Evolutionary conservation across 2,329 filamentous ascomycete genomes (phyloP).

Genomic region (Lojkania enalia): DNA sequence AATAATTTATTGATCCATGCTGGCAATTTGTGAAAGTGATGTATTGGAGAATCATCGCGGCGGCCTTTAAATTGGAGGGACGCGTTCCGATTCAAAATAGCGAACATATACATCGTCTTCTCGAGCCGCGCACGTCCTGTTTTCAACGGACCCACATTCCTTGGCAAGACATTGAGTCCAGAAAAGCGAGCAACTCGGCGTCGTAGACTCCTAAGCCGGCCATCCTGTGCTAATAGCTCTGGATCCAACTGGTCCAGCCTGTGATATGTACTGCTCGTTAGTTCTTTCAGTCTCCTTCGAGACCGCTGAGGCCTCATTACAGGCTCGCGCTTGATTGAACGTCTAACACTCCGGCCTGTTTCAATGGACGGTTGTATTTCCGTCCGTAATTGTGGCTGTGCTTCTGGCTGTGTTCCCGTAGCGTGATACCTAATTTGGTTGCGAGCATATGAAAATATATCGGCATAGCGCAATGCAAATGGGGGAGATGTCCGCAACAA

Average conservation of each 20-base stretch:
- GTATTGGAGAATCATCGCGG: no score
- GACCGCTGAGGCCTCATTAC: no score
- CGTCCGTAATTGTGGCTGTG: no score
- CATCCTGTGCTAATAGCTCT: constrained; percentile 10
- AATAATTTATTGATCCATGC: no score
- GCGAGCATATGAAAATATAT: constrained; percentile 29
- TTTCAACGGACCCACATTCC: constrained; percentile 25
- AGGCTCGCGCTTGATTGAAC: no score
- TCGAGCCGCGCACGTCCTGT: no score
- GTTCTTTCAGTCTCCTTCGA: no score
- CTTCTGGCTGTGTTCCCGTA: neutral
- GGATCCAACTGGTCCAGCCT: neutral
- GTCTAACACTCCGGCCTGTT: no score
- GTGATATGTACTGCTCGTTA: neutral
- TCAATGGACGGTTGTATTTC: no score
- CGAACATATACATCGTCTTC: constrained; percentile 9
- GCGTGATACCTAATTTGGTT: constrained; percentile 15
- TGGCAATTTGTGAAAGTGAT: no score
- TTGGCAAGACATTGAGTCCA: constrained; percentile 26
- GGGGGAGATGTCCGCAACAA: neutral
- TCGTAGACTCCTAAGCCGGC: constrained; percentile 34
- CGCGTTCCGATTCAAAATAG: no score
- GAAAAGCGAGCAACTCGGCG: constrained; percentile 24
- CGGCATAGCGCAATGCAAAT: constrained; percentile 5
- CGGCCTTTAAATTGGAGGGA: no score